Base-by-base conservation (phyloP, 495 filamentous ascomycete species). In the Penicillium taxi region DNA sequence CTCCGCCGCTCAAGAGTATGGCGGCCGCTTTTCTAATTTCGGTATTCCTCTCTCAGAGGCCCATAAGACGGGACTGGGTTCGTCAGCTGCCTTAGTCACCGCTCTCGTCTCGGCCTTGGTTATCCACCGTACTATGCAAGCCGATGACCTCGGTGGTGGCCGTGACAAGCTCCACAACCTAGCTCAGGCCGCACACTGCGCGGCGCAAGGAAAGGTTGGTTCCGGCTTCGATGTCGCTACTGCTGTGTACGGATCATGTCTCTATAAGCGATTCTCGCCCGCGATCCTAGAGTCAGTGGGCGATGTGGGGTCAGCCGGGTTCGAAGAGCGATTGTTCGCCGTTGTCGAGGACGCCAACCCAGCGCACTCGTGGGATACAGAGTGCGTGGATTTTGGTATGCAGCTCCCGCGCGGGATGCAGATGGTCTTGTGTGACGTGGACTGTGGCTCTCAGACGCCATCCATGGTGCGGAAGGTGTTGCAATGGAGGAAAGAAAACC, bases 141-240 rank as follows among this genome's bases (percentile, higher is more conserved):
- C 58, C 1, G 59, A 73, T 5, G 50, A 71, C 26, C 77, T 86
- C 44, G 63, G 68, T 41, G 57, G 76, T 20, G 42, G 59, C 20
- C 60, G 59, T 29, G 69, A 64, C 34, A 69, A 69, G 34, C 70
- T 96, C 22, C 93, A 98, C 64, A 96, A 96, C 58, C 75, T 98
- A 21, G 79, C 90, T 5, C 91, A 98, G 64, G 82, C 83, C 4
- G 81, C 88, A 1, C 91, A 98, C 64, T 95, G 90, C 55, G 86
- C 90, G 2, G 91, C 91, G 0, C 91, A 98, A 61, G 91, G 91
- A 15, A 98, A 96, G 59, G 78, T 98, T 5, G 91, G 91, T 31
- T 89, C 83, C 2, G 91, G 91, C 18, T 98, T 98, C 50, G 91
- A 98, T 58, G 84, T 98, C n/a, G 93, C 90, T 1, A 77, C 82